Conservation (phyloP, 305 asterid genomes). For the Fraxinus velutina region DNA sequence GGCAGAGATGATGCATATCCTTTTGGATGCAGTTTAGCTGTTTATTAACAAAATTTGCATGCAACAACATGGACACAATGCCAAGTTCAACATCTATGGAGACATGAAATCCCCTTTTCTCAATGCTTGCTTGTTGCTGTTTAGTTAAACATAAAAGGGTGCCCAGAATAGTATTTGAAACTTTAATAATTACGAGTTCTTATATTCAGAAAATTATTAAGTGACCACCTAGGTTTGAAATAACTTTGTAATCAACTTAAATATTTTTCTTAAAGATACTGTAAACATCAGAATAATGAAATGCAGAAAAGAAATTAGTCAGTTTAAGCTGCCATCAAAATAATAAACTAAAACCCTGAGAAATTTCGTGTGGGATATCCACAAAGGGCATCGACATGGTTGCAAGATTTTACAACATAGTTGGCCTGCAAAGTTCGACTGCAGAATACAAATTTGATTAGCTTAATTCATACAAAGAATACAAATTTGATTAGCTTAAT, state of each 20-base stretch:
- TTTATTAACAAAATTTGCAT: background rate
- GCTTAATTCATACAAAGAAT: conserved; percentile 43
- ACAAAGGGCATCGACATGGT: background rate
- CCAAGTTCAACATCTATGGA: background rate
- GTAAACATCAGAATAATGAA: background rate
- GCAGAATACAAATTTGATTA: background rate
- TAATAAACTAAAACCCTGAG: background rate
- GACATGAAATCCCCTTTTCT: background rate
- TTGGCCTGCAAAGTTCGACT: background rate
- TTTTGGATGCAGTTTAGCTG: background rate
- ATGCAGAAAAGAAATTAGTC: background rate
- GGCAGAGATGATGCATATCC: background rate
- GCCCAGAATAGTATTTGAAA: background rate
- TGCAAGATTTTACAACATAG: background rate
- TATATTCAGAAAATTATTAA: background rate
- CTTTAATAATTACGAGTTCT: background rate
- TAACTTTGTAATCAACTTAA: background rate
- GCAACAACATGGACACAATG: background rate
- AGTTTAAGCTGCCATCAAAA: background rate
- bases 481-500: background rate
- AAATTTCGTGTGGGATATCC: background rate
- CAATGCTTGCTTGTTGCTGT: background rate
- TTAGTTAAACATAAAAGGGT: background rate
- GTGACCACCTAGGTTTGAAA: background rate
- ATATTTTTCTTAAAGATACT: background rate